These are phyloP conservation scores for Microstroma glucosiphilum DNA, from an alignment of 1,284 basidiomycete genomes.

Conservation along the genomic window DNA sequence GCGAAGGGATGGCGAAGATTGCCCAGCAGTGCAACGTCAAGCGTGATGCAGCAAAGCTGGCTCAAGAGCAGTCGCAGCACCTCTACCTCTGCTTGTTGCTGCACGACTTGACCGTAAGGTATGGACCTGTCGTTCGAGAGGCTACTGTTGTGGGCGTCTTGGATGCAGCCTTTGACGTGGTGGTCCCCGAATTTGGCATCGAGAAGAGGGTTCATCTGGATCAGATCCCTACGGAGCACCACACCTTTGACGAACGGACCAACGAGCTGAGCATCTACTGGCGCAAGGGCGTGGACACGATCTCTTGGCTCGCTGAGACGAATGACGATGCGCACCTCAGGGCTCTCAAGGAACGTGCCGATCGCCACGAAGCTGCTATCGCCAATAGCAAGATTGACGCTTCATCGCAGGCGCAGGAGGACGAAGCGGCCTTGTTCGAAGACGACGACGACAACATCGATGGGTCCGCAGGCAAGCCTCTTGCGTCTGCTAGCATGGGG, in stretches of 20 bases:
- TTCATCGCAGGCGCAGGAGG: slow-evolving; percentile 36
- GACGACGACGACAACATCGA: slow-evolving; percentile 37
- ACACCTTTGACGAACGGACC: slow-evolving; percentile 85
- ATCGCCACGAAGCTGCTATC: slow-evolving; percentile 21
- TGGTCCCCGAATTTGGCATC: slow-evolving; percentile 87
- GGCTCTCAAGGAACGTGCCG: slow-evolving; percentile 31
- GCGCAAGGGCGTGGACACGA: slow-evolving; percentile 64
- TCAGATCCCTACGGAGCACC: slow-evolving; percentile 83
- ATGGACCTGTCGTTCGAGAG: slow-evolving; percentile 79
- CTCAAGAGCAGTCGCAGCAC: slow-evolving; percentile 92
- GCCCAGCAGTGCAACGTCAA: slow-evolving; percentile 72
- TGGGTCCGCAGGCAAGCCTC: slow-evolving; percentile 12
- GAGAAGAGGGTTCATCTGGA: slow-evolving; percentile 98
- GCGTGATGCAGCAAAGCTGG: slow-evolving; percentile 78
- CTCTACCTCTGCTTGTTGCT: slow-evolving; percentile 90
- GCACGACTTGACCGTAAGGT: slow-evolving; percentile 82
- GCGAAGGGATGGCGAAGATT: slow-evolving; percentile 91
- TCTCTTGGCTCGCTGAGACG: slow-evolving; percentile 85
- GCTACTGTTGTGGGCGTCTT: slow-evolving; percentile 89
- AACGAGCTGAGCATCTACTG: slow-evolving; percentile 79
- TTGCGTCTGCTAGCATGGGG: slow-evolving; percentile 23
- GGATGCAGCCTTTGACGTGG: slow-evolving; percentile 91
- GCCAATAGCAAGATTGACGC: slow-evolving; percentile 28
- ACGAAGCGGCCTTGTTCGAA: slow-evolving; percentile 41
- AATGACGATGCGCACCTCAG: slow-evolving; percentile 60